Evolutionary conservation across 345 rosid genomes (phyloP).

Genomic region (Turritis glabra): DNA sequence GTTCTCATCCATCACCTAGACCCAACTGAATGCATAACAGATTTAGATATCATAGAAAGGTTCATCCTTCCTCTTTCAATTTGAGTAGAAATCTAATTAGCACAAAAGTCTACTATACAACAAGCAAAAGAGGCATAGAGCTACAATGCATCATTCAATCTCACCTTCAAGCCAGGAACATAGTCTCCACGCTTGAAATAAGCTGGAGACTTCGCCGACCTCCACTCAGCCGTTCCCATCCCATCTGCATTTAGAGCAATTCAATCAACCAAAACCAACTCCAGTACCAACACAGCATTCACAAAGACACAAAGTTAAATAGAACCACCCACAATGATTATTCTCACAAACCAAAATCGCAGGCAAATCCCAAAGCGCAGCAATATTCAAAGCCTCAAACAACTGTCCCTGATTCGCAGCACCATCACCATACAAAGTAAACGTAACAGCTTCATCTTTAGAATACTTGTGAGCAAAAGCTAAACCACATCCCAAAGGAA

Average conservation of each 20-base stretch:
- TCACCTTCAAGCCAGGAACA: slow-evolving; percentile 90
- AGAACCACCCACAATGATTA: slow-evolving; percentile 64
- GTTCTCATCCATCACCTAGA: no score
- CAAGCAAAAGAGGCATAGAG: slow-evolving; percentile 7
- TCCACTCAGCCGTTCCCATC: slow-evolving; percentile 43
- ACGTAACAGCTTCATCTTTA: slow-evolving; percentile 76
- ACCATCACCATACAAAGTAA: slow-evolving; percentile 83
- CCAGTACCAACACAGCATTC: background rate
- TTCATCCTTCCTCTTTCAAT: no score
- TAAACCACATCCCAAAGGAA: slow-evolving; percentile 80
- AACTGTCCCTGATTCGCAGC: slow-evolving; percentile 94
- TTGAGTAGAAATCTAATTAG: no score
- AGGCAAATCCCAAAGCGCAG: slow-evolving; percentile 92
- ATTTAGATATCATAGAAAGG: no score
- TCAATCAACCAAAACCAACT: background rate
- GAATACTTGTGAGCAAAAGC: slow-evolving; percentile 86
- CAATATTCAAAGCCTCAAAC: slow-evolving; percentile 85
- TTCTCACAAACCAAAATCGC: slow-evolving; percentile 86
- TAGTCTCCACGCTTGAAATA: slow-evolving; percentile 95
- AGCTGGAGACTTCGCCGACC: slow-evolving; percentile 79
- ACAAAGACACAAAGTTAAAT: background rate
- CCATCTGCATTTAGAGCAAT: no score
- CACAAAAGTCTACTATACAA: no score
- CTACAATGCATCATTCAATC: background rate
- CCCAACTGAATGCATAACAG: no score